Percentiles rank a stretch among this genome's conserved stretches.
phyloP scores from a whole-genome alignment of 2,329 filamentous ascomycete species.

The Claviceps cyperi region DNA sequence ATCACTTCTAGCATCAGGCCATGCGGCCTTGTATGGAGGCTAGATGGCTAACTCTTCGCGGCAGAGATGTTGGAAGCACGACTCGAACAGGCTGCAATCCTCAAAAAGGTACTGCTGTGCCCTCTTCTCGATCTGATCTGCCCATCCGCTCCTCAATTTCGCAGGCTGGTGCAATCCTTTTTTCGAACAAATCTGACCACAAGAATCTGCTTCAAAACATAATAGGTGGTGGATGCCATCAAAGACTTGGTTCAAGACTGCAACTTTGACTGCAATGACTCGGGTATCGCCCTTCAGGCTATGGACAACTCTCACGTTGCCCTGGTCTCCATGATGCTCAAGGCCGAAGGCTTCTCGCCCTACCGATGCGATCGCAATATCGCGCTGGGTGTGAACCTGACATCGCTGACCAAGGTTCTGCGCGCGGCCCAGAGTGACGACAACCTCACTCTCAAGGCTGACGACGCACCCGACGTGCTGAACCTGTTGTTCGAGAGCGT shows the following conservation, averaged over 20 bases:
- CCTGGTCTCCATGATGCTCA: constrained; percentile 96
- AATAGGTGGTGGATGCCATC: constrained; percentile 94
- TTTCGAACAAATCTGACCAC: background rate
- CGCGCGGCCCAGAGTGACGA: constrained; percentile 90
- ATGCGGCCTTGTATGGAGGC: too few species aligned
- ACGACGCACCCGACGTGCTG: constrained; percentile 88
- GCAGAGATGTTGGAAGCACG: constrained; percentile 83
- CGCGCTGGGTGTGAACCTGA: constrained; percentile 91
- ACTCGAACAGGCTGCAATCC: constrained; percentile 79
- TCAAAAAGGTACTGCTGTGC: constrained; percentile 64
- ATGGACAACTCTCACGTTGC: constrained; percentile 99
- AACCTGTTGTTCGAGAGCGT: constrained; percentile 91
- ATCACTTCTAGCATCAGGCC: too few species aligned
- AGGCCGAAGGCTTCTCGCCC: constrained; percentile 83
- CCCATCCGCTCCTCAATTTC: background rate
- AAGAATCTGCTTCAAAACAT: background rate
- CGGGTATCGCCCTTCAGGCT: constrained; percentile 90
- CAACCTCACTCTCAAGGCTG: constrained; percentile 89
- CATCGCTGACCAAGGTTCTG: constrained; percentile 92
- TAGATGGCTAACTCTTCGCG: constrained; percentile 1
- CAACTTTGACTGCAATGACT: constrained; percentile 99
- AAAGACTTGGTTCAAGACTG: constrained; percentile 98
- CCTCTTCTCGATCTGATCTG: background rate
- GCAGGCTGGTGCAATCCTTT: too few species aligned
- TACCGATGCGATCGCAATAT: constrained; percentile 99